Evolutionary conservation across 2,329 filamentous ascomycete genomes (phyloP).

Genomic region (Cytospora chrysosperma): DNA sequence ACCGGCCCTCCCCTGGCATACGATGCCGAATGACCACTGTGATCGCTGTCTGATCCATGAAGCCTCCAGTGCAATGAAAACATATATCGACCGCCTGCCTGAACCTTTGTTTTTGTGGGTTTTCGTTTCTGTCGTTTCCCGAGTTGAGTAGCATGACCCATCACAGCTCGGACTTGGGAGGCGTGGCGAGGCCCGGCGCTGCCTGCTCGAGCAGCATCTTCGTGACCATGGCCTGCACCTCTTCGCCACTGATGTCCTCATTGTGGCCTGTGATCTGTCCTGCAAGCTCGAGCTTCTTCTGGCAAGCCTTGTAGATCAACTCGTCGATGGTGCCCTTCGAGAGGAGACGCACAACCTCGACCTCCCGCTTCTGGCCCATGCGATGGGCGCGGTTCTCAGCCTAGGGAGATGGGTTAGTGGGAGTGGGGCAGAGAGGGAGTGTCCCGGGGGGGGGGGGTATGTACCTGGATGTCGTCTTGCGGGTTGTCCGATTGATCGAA

Average conservation of each 20-base stretch:
- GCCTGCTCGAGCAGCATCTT: constrained; percentile 15
- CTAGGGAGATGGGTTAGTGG: background rate
- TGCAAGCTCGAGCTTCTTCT: constrained; percentile 90
- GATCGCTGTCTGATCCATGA: background rate
- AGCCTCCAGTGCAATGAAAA: background rate
- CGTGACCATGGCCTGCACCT: constrained; percentile 18
- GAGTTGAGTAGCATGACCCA: background rate
- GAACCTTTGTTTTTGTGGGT: background rate
- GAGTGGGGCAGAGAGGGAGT: background rate
- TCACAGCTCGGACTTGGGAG: constrained; percentile 14
- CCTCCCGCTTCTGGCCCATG: constrained; percentile 84
- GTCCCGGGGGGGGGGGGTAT: background rate
- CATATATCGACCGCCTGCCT: too few species aligned
- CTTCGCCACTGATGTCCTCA: constrained; percentile 21
- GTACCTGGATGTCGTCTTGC: constrained; percentile 85
- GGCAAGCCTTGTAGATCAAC: constrained; percentile 84
- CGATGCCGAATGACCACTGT: background rate
- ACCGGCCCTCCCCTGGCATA: background rate
- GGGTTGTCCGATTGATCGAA: constrained; percentile 98
- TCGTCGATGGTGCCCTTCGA: constrained; percentile 84
- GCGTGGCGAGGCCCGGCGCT: constrained; percentile 10
- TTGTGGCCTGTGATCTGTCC: constrained; percentile 49
- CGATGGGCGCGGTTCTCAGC: constrained; percentile 96
- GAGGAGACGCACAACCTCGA: constrained; percentile 86
- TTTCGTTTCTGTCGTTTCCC: background rate